phyloP scores from a whole-genome alignment of 1,139 yeast genomes.

The Lodderomyces pseudojiufengensis region DNA sequence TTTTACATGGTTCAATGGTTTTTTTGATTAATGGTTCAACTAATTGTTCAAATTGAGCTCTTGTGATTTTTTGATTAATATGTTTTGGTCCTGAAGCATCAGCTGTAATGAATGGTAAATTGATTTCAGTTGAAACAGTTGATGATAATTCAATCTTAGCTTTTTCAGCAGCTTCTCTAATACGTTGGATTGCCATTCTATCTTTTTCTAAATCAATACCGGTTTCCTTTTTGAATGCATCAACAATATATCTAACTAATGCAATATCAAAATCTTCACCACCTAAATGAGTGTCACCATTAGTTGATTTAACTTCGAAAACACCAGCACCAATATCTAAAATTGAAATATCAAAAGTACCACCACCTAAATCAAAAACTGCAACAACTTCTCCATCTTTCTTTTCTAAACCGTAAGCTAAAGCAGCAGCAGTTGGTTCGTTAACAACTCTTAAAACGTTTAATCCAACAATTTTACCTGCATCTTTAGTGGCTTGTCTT shows the following conservation, averaged over 20 bases:
- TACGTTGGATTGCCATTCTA: conserved; percentile 99
- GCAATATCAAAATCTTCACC: conserved; percentile 92
- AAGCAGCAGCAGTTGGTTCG: conserved; percentile 99
- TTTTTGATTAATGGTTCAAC: conserved; percentile 91
- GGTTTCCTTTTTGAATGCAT: conserved; percentile 86
- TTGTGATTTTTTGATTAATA: conserved; percentile 87
- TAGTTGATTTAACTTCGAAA: conserved; percentile 82
- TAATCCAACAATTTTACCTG: conserved; percentile 96
- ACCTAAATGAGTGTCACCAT: conserved; percentile 89
- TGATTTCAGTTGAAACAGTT: conserved; percentile 88
- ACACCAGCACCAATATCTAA: conserved; percentile 86
- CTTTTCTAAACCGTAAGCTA: conserved; percentile 95
- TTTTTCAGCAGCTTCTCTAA: conserved; percentile 99
- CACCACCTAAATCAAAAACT: conserved; percentile 86
- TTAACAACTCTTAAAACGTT: conserved; percentile 96
- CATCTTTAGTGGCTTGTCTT: conserved; percentile 98
- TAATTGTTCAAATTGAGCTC: conserved; percentile 89
- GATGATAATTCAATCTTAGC: conserved; percentile 98
- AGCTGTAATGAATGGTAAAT: conserved; percentile 95
- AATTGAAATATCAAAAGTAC: conserved; percentile 83
- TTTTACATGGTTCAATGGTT: conserved; percentile 95
- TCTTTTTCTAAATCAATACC: conserved; percentile 88
- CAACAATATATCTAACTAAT: conserved; percentile 83
- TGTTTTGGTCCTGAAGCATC: conserved; percentile 98
- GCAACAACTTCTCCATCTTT: conserved; percentile 71